Percentiles rank a stretch among this genome's conserved stretches.
Conservation (phyloP, 139 green algal genomes). For the Trebouxia sp. region DNA sequence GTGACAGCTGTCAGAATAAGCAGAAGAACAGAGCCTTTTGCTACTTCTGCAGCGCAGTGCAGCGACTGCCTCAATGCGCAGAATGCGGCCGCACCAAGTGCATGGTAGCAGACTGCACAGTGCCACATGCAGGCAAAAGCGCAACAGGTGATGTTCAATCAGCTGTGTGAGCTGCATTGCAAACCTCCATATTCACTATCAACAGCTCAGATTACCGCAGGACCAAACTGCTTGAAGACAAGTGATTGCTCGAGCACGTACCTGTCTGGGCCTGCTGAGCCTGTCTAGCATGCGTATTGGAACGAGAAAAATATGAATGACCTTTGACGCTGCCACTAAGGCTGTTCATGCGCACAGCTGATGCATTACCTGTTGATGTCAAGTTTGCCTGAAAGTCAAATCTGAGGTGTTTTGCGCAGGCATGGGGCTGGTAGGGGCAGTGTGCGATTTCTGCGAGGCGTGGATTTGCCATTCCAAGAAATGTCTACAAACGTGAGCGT, state of each 20-base stretch:
- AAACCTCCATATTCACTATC: too few species aligned
- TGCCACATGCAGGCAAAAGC: constrained; percentile 37
- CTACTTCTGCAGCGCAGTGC: constrained; percentile 43
- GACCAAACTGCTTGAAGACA: too few species aligned
- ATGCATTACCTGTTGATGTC: too few species aligned
- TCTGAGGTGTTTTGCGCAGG: neutral
- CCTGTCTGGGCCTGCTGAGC: too few species aligned
- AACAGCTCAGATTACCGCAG: too few species aligned
- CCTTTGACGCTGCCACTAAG: too few species aligned
- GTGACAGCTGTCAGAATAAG: constrained; percentile 35
- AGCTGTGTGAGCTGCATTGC: neutral
- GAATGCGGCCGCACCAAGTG: constrained; percentile 45
- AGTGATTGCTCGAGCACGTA: too few species aligned
- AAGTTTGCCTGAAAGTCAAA: too few species aligned
- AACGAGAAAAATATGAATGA: too few species aligned
- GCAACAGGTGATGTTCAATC: constrained; percentile 23
- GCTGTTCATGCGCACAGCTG: too few species aligned
- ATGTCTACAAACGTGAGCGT: constrained; percentile 36
- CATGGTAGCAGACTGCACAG: constrained; percentile 38
- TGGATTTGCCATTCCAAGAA: constrained; percentile 42
- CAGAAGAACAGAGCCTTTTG: constrained; percentile 43
- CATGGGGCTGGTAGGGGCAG: constrained; percentile 31
- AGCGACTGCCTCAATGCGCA: constrained; percentile 34
- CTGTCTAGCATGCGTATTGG: neutral
- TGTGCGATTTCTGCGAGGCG: constrained; percentile 44